Conservation (phyloP, 176 grass and related monocot genomes). For the Oryza meyeriana region DNA sequence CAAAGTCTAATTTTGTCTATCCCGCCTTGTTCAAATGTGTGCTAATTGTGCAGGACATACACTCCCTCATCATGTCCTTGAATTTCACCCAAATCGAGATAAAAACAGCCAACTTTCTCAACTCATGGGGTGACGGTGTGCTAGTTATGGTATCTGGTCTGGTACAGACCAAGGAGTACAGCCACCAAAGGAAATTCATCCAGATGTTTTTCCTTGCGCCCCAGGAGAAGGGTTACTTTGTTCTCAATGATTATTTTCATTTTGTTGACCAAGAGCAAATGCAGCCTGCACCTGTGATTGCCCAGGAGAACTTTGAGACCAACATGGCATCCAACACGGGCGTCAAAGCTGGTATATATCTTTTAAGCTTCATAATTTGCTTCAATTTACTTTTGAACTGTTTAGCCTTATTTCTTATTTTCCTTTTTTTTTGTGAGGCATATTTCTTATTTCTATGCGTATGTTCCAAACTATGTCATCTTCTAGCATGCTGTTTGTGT, state of each 20-base stretch:
- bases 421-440: background rate
- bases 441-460: background rate
- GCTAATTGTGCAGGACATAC: conserved; percentile 68
- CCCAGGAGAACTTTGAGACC: conserved; percentile 54
- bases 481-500: background rate
- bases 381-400: background rate
- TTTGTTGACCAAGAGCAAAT: conserved; percentile 87
- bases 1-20: background rate
- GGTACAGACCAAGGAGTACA: conserved; percentile 74
- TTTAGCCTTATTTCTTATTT: background rate
- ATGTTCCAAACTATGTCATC: background rate
- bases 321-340: conserved; percentile 43
- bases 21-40: background rate
- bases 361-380: background rate
- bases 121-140: conserved; percentile 84
- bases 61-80: conserved; percentile 69
- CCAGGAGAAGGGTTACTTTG: conserved; percentile 97
- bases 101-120: conserved; percentile 77
- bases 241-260: conserved; percentile 95
- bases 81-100: conserved; percentile 95
- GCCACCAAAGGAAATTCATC: conserved; percentile 70
- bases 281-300: conserved; percentile 38
- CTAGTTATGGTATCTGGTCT: conserved; percentile 86
- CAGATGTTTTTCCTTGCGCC: conserved; percentile 96
- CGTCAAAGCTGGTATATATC: conserved; percentile 45